Base-by-base conservation (phyloP, 1,284 basidiomycete species). In the Neotropicomus parvogracilis region DNA sequence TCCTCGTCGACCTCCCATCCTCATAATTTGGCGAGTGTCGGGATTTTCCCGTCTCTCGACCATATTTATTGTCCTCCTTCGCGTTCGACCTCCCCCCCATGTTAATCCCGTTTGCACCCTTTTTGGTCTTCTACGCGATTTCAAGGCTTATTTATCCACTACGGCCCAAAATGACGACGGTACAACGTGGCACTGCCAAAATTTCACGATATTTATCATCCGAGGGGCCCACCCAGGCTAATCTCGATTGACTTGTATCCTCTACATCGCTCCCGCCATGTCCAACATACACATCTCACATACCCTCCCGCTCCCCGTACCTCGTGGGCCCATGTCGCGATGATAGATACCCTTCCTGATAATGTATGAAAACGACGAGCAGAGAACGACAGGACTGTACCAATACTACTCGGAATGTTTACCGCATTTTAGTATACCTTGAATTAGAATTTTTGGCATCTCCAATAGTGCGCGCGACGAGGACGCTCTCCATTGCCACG, bases 381-480 rank as follows among this genome's bases (percentile, higher is more conserved):
- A 64, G 56, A 52, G 59, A 66, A 57, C 13, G 63, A 57, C 44
- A 34, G 63, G 65, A 63, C 58, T 67, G 65, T 67, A 63, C 64
- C 50, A 63, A 48, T 63, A 66, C 48, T 51, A 65, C 49, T 48
- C 28, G 59, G 63, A 62, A 46, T 60, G 57, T 62, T 62, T 63
- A 49, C 21, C 41, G 49, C 60, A 62, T 52, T 44, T 54, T 65
- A 66, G 64, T 63, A 63, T 63, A 67, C 65, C 65, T 63, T 58
- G 65, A 66, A 66, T 52, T 67, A 63, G 65, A 64, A 63, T 57
- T 66, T 62, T 63, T 66, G 63, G 53, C 53, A 53, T 41, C 40
- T 31, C 13, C 45, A 34, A 16, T 31, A 28, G 19, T 45, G 37
- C 13, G 39, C 19, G 42, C 21, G 42, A 40, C 32, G 32, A 45